Conservation (phyloP, 2,329 filamentous ascomycete genomes). For the Talaromyces albobiverticillius region DNA sequence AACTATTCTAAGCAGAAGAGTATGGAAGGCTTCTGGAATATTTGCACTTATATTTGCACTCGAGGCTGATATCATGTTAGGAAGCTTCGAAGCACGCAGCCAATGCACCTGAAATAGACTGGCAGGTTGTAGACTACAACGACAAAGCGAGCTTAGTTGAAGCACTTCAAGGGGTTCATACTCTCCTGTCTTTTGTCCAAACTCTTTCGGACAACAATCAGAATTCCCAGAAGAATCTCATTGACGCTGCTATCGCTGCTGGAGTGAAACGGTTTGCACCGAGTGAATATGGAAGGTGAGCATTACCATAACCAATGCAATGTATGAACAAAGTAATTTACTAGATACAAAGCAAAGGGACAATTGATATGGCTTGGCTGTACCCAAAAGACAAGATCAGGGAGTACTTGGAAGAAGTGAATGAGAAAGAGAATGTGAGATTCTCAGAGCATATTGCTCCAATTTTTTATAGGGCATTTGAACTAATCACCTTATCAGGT, state of each 20-base stretch:
- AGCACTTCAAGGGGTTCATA: slow-evolving; percentile 5
- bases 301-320: background rate
- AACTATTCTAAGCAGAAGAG: background rate
- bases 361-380: background rate
- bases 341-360: background rate
- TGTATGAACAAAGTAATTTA: background rate
- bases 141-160: background rate
- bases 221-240: slow-evolving; percentile 9
- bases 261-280: slow-evolving; percentile 12
- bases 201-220: slow-evolving; percentile 2
- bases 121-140: slow-evolving; percentile 2
- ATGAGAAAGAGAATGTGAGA: background rate
- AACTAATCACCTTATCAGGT: too few relatives aligned
- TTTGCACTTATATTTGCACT: background rate
- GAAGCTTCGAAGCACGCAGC: background rate
- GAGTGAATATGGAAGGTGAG: slow-evolving; percentile 9
- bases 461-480: too few relatives aligned
- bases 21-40: background rate
- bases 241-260: slow-evolving; percentile 3
- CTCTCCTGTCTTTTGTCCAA: slow-evolving; percentile 8
- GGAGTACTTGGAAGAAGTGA: slow-evolving; percentile 4
- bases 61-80: background rate
- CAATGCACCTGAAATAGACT: background rate
- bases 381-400: background rate
- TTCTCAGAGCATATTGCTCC: too few relatives aligned